phyloP scores from a whole-genome alignment of 2,329 filamentous ascomycete species.

The Colletotrichum sp. region DNA sequence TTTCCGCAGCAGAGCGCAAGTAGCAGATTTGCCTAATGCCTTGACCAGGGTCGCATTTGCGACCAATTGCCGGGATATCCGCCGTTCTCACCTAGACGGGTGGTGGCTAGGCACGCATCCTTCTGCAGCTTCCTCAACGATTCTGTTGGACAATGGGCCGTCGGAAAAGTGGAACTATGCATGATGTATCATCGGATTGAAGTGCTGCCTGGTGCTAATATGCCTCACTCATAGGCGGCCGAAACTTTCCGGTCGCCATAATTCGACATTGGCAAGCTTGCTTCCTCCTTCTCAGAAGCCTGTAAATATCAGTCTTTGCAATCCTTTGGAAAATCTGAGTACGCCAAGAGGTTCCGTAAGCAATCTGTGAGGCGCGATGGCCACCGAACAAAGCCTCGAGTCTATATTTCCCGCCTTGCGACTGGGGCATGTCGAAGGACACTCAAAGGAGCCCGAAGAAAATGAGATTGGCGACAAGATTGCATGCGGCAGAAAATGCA shows the following conservation, averaged over 20 bases:
- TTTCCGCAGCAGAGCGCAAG: background rate
- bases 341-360: background rate
- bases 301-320: background rate
- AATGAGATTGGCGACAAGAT: background rate
- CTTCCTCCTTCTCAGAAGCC: background rate
- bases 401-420: background rate
- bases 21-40: background rate
- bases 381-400: background rate
- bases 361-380: background rate
- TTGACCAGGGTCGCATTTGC: background rate
- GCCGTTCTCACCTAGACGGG: background rate
- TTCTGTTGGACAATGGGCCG: background rate
- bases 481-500: background rate
- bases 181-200: background rate
- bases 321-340: background rate
- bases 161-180: background rate
- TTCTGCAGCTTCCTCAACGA: background rate
- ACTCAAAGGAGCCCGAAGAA: background rate
- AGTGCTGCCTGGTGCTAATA: background rate
- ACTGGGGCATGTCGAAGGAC: background rate
- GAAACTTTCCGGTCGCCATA: background rate
- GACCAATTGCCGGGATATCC: background rate
- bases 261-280: background rate
- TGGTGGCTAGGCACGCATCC: background rate
- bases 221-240: background rate